A percentile compares a stretch with the other conserved stretches of the same genome.
Conservation (phyloP, 768 basidiomycete genomes). For the Leccinum boreale region DNA sequence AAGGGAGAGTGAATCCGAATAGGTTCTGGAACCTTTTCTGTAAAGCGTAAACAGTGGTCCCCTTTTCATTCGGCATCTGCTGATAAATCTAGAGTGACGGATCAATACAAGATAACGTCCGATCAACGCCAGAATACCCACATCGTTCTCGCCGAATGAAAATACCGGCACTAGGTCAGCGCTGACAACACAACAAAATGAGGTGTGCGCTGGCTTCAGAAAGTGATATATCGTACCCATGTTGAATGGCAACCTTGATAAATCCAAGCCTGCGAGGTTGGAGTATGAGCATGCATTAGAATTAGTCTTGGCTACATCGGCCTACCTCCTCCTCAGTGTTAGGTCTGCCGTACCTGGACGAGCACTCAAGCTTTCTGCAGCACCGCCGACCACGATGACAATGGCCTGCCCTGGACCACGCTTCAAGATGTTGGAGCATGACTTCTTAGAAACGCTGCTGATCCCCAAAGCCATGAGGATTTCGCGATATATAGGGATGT, state of each 20-base stretch:
- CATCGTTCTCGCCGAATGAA: conserved; percentile 98
- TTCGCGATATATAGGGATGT: conserved; percentile 91
- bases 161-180: conserved; percentile 97
- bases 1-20: conserved; percentile 93
- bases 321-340: conserved; percentile 67
- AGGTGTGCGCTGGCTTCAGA: neutral
- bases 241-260: conserved; percentile 89
- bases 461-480: conserved; percentile 84
- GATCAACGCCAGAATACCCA: conserved; percentile 35
- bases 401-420: conserved; percentile 66
- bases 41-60: conserved; percentile 79
- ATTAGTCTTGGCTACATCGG: neutral
- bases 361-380: conserved; percentile 90
- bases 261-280: conserved; percentile 68
- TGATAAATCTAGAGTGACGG: conserved; percentile 72
- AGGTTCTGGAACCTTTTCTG: conserved; percentile 90
- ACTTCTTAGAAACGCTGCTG: conserved; percentile 86
- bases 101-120: neutral
- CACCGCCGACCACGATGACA: conserved; percentile 95
- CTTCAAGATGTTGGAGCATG: conserved; percentile 83
- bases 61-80: conserved; percentile 94
- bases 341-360: conserved; percentile 96
- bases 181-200: conserved; percentile 36
- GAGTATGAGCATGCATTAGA: neutral
- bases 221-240: conserved; percentile 54